Conservation (phyloP, 1,284 basidiomycete genomes). For the Somion occarium region DNA sequence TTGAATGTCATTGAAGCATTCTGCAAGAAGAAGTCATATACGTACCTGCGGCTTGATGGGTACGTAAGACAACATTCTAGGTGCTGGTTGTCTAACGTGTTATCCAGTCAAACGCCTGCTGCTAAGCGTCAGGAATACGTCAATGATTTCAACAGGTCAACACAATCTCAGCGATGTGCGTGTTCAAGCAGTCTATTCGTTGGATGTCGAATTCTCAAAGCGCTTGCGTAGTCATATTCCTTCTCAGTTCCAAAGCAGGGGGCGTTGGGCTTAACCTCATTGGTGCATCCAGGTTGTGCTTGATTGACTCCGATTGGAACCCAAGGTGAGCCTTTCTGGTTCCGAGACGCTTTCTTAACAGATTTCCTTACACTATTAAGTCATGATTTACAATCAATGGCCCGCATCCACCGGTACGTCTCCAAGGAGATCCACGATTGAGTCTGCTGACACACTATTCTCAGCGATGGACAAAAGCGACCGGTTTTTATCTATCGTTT, state of each 20-base stretch:
- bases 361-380: slow-evolving; percentile 32
- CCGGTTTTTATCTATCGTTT: slow-evolving; percentile 94
- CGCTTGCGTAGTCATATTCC: slow-evolving; percentile 72
- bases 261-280: slow-evolving; percentile 95
- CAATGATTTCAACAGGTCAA: slow-evolving; percentile 75
- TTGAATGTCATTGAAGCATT: slow-evolving; percentile 89
- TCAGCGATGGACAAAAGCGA: slow-evolving; percentile 90
- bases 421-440: neutral
- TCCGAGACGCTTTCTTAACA: neutral
- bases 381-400: slow-evolving; percentile 96
- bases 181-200: slow-evolving; percentile 11
- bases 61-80: slow-evolving; percentile 25
- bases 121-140: slow-evolving; percentile 82
- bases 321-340: slow-evolving; percentile 64
- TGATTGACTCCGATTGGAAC: slow-evolving; percentile 96
- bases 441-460: slow-evolving; percentile 8
- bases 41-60: slow-evolving; percentile 89
- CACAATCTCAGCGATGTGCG: slow-evolving; percentile 65
- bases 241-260: slow-evolving; percentile 94
- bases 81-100: slow-evolving; percentile 1
- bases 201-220: too few species aligned
- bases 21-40: slow-evolving; percentile 75
- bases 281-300: slow-evolving; percentile 80
- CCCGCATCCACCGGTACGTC: slow-evolving; percentile 84
- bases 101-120: slow-evolving; percentile 67